These are phyloP conservation scores for Fonsecaea pugnacius DNA, from an alignment of 2,329 filamentous ascomycete genomes.

Conservation along the genomic window DNA sequence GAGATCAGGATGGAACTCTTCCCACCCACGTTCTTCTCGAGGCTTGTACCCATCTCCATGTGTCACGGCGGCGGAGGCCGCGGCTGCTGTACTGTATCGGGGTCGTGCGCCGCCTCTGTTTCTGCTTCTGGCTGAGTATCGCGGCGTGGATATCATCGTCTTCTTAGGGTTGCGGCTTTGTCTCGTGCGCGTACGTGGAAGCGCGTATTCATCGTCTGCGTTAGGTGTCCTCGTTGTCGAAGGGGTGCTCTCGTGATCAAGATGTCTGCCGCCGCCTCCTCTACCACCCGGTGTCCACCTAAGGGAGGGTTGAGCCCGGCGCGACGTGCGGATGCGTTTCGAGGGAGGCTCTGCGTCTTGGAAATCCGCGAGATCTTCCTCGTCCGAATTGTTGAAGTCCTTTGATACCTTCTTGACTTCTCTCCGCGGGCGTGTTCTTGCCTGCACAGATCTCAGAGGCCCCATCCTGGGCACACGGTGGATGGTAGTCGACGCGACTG, in stretches of 20 bases:
- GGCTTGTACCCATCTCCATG: conserved; percentile 97
- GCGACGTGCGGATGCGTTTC: conserved; percentile 71
- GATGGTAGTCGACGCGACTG: conserved; percentile 25
- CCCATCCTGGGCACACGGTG: conserved; percentile 30
- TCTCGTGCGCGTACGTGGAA: conserved; percentile 52
- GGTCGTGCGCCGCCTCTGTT: conserved; percentile 52
- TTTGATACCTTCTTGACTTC: conserved; percentile 41
- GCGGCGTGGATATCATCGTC: conserved; percentile 27
- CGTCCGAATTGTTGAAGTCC: conserved; percentile 38
- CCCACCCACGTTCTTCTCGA: conserved; percentile 93
- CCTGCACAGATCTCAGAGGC: conserved; percentile 33
- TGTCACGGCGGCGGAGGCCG: conserved; percentile 82
- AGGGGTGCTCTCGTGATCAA: conserved; percentile 64
- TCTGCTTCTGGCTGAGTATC: conserved; percentile 34
- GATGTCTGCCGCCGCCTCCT: conserved; percentile 81
- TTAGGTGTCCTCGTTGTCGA: conserved; percentile 50
- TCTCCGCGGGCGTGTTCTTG: conserved; percentile 38
- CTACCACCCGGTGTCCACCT: conserved; percentile 74
- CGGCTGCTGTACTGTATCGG: conserved; percentile 81
- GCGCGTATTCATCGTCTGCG: conserved; percentile 57
- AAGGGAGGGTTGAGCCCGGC: conserved; percentile 22
- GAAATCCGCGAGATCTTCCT: conserved; percentile 39
- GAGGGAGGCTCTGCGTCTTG: conserved; percentile 62
- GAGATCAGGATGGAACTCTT: conserved; percentile 94
- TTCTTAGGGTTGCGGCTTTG: conserved; percentile 40